A percentile compares a stretch with the other conserved stretches of the same genome.
Conservation (phyloP, 768 basidiomycete species). For the Mycena crocata region DNA sequence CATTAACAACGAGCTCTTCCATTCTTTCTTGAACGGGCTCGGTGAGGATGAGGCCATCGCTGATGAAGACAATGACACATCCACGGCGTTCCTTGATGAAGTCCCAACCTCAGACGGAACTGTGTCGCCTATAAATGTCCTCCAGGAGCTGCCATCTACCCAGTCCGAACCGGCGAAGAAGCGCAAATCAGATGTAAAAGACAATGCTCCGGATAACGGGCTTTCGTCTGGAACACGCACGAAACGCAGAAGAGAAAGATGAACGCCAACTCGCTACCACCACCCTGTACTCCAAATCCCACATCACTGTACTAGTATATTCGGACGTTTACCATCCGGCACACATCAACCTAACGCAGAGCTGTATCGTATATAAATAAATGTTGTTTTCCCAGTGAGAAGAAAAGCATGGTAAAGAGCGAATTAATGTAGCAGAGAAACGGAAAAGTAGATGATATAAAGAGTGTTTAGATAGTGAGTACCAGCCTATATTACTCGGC, state of each 20-base stretch:
- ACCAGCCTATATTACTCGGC: conserved; percentile 38
- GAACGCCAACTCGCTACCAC: conserved; percentile 2
- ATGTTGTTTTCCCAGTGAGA: not conserved
- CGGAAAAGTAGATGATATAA: conserved; percentile 1
- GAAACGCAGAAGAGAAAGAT: conserved; percentile 33
- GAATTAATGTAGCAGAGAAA: conserved; percentile 8
- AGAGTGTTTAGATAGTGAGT: conserved; percentile 24
- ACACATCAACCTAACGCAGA: conserved; percentile 10
- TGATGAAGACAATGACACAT: conserved; percentile 17
- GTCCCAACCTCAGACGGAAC: conserved; percentile 33
- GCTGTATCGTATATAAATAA: conserved; percentile 31
- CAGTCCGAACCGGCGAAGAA: conserved; percentile 13
- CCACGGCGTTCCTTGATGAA: conserved; percentile 40
- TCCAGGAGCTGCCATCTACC: not conserved
- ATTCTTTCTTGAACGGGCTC: conserved; percentile 38
- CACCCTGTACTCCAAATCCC: conserved; percentile 19
- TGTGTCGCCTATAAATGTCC: conserved; percentile 10
- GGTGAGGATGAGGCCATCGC: conserved; percentile 13
- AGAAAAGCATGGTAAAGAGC: conserved; percentile 25
- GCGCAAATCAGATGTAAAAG: conserved; percentile 25
- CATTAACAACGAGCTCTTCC: conserved; percentile 35
- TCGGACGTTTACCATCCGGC: not conserved
- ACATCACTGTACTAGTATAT: conserved; percentile 26
- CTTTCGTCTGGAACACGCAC: not conserved
- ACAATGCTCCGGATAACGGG: not conserved